Percentiles rank a stretch among this genome's conserved stretches.
These are phyloP conservation scores for Coelastrella sp. DNA, from an alignment of 139 green algal genomes.

Conservation along the genomic window DNA sequence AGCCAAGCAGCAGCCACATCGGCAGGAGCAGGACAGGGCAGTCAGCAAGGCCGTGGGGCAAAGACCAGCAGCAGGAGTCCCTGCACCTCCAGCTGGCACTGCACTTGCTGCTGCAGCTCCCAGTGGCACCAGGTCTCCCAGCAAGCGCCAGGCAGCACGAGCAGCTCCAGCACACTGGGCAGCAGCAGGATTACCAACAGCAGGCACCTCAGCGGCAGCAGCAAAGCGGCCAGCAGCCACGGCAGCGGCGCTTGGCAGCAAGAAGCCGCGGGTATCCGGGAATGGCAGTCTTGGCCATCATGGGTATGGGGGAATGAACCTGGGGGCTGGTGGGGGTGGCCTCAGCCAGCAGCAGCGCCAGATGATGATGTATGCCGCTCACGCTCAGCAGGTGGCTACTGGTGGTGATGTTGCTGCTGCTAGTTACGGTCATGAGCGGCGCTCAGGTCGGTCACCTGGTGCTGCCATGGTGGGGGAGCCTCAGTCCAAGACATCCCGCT, in stretches of 20 bases:
- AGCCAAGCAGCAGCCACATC: slow-evolving; percentile 29
- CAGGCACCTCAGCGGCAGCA: background rate
- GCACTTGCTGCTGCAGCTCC: background rate
- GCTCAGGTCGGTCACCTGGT: background rate
- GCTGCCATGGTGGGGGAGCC: background rate
- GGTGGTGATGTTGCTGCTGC: background rate
- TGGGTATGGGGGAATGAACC: background rate
- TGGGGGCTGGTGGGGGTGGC: too few relatives aligned
- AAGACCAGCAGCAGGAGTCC: background rate
- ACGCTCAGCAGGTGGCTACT: background rate
- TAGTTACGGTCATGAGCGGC: background rate
- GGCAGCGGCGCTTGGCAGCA: background rate
- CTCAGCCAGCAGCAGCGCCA: slow-evolving; percentile 25
- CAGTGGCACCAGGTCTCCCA: background rate
- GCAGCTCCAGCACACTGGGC: slow-evolving; percentile 33
- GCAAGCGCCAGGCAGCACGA: slow-evolving; percentile 33
- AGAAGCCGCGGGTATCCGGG: background rate
- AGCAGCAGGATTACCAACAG: slow-evolving; percentile 11
- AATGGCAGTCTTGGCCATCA: background rate
- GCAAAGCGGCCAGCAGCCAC: background rate
- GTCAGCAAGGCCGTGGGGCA: background rate
- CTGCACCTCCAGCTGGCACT: slow-evolving; percentile 20
- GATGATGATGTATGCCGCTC: slow-evolving; percentile 16
- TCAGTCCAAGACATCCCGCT: slow-evolving; percentile 37
- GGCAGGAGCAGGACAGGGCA: slow-evolving; percentile 5